Conservation (phyloP, 257 asterid genomes). For the Nicotiana sylvestris region DNA sequence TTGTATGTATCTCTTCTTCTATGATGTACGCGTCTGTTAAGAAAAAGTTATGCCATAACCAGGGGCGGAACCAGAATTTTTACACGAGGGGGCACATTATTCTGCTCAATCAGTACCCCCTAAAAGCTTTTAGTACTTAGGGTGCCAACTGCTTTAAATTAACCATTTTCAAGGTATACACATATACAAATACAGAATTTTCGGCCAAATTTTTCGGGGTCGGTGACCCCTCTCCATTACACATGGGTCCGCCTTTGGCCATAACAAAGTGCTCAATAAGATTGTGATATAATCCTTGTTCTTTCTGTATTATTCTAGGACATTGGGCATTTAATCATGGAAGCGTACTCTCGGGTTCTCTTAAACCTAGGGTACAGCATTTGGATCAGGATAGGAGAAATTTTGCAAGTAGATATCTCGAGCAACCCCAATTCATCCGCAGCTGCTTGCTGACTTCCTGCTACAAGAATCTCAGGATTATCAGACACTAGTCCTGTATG, state of each 20-base stretch:
- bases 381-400: constrained; percentile 60
- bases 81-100: no score
- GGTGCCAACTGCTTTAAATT: no score
- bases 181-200: no score
- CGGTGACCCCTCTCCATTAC: no score
- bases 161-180: no score
- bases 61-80: no score
- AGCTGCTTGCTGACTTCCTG: constrained; percentile 48
- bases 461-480: constrained; percentile 57
- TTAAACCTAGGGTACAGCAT: constrained; percentile 72
- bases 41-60: no score
- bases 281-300: neutral
- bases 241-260: no score
- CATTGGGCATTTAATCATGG: constrained; percentile 72
- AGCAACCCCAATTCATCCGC: constrained; percentile 74
- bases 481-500: constrained; percentile 56
- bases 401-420: constrained; percentile 66
- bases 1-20: neutral
- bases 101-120: no score
- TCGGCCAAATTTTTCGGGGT: no score
- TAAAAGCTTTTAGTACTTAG: no score
- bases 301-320: constrained; percentile 41
- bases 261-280: neutral
- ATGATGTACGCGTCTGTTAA: neutral
- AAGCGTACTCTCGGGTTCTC: constrained; percentile 85